Evolutionary conservation across 106 monocot species (phyloP).

Genomic region (Vanilla planifolia): DNA sequence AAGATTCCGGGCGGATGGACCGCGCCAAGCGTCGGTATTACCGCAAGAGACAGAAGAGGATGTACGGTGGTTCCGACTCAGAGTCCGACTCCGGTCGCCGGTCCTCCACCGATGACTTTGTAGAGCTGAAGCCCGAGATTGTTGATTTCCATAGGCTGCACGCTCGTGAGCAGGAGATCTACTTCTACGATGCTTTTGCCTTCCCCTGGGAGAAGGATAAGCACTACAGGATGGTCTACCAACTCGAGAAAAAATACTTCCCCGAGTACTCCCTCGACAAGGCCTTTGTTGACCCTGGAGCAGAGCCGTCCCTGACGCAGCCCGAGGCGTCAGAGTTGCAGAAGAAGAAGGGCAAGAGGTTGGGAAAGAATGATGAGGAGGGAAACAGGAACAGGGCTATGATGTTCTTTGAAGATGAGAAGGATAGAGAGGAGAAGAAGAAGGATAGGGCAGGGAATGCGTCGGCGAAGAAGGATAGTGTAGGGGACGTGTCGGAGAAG

Average conservation of each 20-base stretch:
- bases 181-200: constrained; percentile 95
- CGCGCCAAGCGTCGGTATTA: constrained; percentile 81
- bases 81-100: constrained; percentile 25
- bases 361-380: constrained; percentile 13
- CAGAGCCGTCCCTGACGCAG: background rate
- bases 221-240: constrained; percentile 96
- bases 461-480: constrained; percentile 7
- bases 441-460: constrained; percentile 41
- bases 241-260: constrained; percentile 97
- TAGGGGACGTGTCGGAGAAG: constrained; percentile 41
- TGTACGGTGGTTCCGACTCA: constrained; percentile 59
- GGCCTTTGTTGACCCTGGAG: constrained; percentile 56
- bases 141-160: constrained; percentile 88
- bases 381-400: constrained; percentile 22
- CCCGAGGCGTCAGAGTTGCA: constrained; percentile 6
- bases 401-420: constrained; percentile 38
- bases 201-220: constrained; percentile 98
- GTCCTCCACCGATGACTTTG: constrained; percentile 25
- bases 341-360: constrained; percentile 23
- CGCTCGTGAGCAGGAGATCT: constrained; percentile 87
- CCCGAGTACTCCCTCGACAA: constrained; percentile 86
- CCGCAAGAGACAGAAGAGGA: constrained; percentile 57
- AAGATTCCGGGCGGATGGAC: constrained; percentile 27
- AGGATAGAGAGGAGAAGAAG: constrained; percentile 13
- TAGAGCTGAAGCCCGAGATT: constrained; percentile 82